These are phyloP conservation scores for Tricholoma flavovirens DNA, from an alignment of 768 basidiomycete genomes.

Conservation along the genomic window DNA sequence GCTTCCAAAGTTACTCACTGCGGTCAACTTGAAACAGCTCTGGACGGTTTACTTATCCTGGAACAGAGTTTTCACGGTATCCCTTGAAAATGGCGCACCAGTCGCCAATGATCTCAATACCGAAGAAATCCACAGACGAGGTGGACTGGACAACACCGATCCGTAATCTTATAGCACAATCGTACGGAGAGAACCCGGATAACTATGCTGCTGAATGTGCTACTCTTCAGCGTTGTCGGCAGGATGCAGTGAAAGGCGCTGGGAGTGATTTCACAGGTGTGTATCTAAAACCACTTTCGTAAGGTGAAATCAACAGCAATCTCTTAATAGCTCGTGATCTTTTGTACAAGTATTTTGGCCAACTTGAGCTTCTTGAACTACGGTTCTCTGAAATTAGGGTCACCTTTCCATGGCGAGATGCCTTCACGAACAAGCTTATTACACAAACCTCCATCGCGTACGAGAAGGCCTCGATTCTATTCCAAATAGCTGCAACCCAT, in stretches of 20 bases:
- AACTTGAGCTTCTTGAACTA: constrained; percentile 93
- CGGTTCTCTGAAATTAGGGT: constrained; percentile 96
- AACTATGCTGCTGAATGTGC: constrained; percentile 81
- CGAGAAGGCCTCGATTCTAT: constrained; percentile 96
- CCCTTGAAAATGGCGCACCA: constrained; percentile 57
- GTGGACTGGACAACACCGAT: constrained; percentile 95
- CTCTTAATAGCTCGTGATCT: constrained; percentile 69
- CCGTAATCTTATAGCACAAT: constrained; percentile 77
- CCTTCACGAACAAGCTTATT: constrained; percentile 90
- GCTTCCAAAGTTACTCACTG: neutral
- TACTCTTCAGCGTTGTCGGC: constrained; percentile 82
- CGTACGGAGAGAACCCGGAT: constrained; percentile 91
- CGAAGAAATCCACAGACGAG: constrained; percentile 91
- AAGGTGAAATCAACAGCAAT: neutral
- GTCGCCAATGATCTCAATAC: constrained; percentile 87
- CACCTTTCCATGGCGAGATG: constrained; percentile 95
- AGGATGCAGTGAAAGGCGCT: constrained; percentile 94
- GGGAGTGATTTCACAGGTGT: constrained; percentile 93
- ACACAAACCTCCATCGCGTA: constrained; percentile 96
- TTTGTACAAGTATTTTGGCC: constrained; percentile 98
- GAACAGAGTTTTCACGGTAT: neutral
- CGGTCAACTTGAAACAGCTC: neutral
- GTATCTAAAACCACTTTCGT: constrained; percentile 15
- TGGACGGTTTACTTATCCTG: neutral
- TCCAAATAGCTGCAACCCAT: constrained; percentile 92